These are phyloP conservation scores for Simplicillium aogashimaense DNA, from an alignment of 2,329 filamentous ascomycete species.

Conservation along the genomic window DNA sequence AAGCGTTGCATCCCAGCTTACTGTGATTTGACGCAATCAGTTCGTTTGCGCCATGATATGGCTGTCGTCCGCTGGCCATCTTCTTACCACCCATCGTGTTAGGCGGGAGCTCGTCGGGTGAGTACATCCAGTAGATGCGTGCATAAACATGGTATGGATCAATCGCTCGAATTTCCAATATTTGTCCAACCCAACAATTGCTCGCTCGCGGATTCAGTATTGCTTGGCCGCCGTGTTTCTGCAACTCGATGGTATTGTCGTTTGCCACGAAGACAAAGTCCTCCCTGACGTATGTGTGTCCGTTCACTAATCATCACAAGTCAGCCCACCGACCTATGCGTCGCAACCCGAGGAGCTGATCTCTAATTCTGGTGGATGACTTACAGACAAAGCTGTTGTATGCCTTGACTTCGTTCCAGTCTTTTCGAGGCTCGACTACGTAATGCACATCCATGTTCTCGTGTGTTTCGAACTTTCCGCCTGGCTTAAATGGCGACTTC, in stretches of 20 bases:
- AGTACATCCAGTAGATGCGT: constrained; percentile 68
- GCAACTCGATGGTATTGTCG: constrained; percentile 33
- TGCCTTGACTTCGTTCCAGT: constrained; percentile 49
- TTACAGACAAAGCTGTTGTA: constrained; percentile 53
- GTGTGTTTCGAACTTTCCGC: constrained; percentile 42
- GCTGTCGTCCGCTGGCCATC: constrained; percentile 41
- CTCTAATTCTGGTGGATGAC: constrained; percentile 16
- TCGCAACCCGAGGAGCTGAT: constrained; percentile 1
- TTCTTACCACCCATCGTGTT: constrained; percentile 44
- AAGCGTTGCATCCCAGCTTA: constrained; percentile 16
- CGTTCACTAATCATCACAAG: constrained; percentile 33
- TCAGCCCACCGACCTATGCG: constrained; percentile 6
- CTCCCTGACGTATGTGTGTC: constrained; percentile 46
- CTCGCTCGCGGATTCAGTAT: no score
- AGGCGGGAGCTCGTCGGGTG: constrained; percentile 57
- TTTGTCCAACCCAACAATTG: no score
- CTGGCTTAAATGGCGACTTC: constrained; percentile 42
- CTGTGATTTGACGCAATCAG: constrained; percentile 64
- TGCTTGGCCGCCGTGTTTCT: no score
- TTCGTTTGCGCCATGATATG: constrained; percentile 60
- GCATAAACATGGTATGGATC: constrained; percentile 10
- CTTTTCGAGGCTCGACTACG: constrained; percentile 39
- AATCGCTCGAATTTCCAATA: no score
- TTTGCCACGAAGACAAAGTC: constrained; percentile 52
- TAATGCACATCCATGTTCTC: constrained; percentile 47